A percentile compares a stretch with the other conserved stretches of the same genome.
Evolutionary conservation across 441 rosid genomes (phyloP).

Genomic region (Breynia disticha): DNA sequence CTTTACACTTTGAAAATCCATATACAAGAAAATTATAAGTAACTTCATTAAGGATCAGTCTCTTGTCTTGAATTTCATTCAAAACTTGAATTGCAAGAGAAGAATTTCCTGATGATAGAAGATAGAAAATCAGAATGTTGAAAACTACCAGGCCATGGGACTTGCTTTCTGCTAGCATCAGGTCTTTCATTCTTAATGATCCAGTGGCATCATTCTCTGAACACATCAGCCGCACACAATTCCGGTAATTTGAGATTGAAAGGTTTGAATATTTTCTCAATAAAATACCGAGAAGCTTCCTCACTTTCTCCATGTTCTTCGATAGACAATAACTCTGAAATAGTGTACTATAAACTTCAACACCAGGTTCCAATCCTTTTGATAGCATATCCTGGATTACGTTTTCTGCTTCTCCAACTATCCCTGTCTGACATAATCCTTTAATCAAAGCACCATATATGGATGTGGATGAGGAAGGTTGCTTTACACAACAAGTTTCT

Average conservation of each 20-base stretch:
- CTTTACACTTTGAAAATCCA: constrained; percentile 43
- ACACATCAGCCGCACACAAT: constrained; percentile 42
- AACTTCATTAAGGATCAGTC: constrained; percentile 37
- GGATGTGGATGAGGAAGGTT: constrained; percentile 22
- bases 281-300: constrained; percentile 36
- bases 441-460: constrained; percentile 27
- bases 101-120: constrained; percentile 30
- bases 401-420: constrained; percentile 35
- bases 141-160: constrained; percentile 22
- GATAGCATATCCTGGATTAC: constrained; percentile 27
- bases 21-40: constrained; percentile 59
- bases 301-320: constrained; percentile 29
- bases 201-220: constrained; percentile 21
- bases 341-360: constrained; percentile 26
- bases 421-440: constrained; percentile 45
- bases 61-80: constrained; percentile 36
- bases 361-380: constrained; percentile 27
- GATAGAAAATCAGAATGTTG: constrained; percentile 51
- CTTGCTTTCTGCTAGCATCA: constrained; percentile 32
- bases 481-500: constrained; percentile 21
- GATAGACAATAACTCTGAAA: constrained; percentile 42
- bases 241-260: constrained; percentile 42
- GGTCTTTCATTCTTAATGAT: constrained; percentile 42
- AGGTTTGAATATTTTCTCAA: constrained; percentile 32
- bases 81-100: constrained; percentile 28